A percentile compares a stretch with the other conserved stretches of the same genome.
Conservation (phyloP, 2,329 filamentous ascomycete species). For the Talaromyces pinophilus region DNA sequence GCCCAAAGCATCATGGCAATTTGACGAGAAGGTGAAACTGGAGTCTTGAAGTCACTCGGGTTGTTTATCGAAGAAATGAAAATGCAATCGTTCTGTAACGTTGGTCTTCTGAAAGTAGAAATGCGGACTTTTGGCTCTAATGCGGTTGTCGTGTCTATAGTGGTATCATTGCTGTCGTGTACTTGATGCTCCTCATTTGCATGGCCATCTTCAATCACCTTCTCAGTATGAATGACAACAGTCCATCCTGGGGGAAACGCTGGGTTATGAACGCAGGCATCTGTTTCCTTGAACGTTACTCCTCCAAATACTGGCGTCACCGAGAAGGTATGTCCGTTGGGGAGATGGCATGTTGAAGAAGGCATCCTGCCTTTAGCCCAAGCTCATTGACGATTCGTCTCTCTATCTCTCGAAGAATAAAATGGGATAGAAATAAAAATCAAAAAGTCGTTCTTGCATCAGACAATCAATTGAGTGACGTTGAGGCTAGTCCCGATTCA, state of each 20-base stretch:
- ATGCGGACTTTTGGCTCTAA: constrained; percentile 24
- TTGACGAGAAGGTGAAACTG: constrained; percentile 78
- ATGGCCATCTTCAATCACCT: constrained; percentile 41
- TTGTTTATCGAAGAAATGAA: constrained; percentile 92
- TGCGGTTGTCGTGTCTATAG: constrained; percentile 9
- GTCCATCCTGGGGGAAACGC: constrained; percentile 81
- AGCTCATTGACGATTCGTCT: not conserved
- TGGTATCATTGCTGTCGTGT: not conserved
- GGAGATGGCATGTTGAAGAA: constrained; percentile 58
- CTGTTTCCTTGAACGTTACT: constrained; percentile 81
- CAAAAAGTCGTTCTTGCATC: constrained; percentile 1
- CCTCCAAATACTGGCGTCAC: constrained; percentile 89
- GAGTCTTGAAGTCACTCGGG: constrained; percentile 77
- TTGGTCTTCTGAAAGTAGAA: constrained; percentile 72
- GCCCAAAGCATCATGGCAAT: constrained; percentile 97
- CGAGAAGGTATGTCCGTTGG: constrained; percentile 81
- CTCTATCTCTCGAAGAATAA: not conserved
- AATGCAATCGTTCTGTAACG: constrained; percentile 74
- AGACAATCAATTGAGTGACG: constrained; percentile 6
- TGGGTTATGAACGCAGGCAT: constrained; percentile 67
- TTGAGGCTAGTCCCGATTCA: constrained; percentile 16
- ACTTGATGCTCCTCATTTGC: not conserved
- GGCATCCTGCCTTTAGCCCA: constrained; percentile 21
- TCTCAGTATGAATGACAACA: constrained; percentile 75
- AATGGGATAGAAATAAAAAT: not conserved